Evolutionary conservation across 139 green algal genomes (phyloP), one percentile per base, ranked within the genome.

Genomic region (Tetraselmis striata): DNA sequence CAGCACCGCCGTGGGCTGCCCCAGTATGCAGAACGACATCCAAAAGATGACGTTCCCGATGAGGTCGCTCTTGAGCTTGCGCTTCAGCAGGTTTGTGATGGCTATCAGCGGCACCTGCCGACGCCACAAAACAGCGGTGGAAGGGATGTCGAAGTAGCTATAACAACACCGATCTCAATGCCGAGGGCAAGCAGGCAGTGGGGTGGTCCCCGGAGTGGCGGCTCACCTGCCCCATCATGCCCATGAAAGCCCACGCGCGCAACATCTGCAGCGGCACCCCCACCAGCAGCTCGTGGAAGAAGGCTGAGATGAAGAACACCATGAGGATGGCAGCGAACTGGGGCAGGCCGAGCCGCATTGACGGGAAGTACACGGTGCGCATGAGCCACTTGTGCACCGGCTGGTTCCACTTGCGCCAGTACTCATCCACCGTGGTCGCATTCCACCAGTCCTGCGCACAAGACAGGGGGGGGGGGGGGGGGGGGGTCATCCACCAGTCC

Each of bases 341-440:
- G 31, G 80, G 29, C 28, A 91, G 28, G 18, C 90, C 87, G 26
- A 77, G 27, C 23, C 87, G 79, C 2, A 95, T 83, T 30, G 80
- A 83, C 0, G 95, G 95, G 83, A 93, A 95, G 90, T 98, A 98
- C 1, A 98, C 88, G 76, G 95, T 93, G n/a, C 94, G 90, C 83
- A 98, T 83, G 88, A 98, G 91, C 94, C 95, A 98, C 83, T 94
- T 94, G 88, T 97, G 94, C 75, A 98, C 95, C 0, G 95, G 95
- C 90, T 96, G 94, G 87, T 98, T 98, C 95, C 95, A 98, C 29
- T 92, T 84, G 27, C 90, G 87, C 95, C 95, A 98, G 84, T 98
- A 98, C 45, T 98, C 93, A 29, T 92, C 94, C 28, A 97, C 82
- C 0, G 92, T 96, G n/a, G 85, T 87, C 5, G 95, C 94, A 75